Conservation (phyloP, 331 rosid species). For the Cucumis variabilis region DNA sequence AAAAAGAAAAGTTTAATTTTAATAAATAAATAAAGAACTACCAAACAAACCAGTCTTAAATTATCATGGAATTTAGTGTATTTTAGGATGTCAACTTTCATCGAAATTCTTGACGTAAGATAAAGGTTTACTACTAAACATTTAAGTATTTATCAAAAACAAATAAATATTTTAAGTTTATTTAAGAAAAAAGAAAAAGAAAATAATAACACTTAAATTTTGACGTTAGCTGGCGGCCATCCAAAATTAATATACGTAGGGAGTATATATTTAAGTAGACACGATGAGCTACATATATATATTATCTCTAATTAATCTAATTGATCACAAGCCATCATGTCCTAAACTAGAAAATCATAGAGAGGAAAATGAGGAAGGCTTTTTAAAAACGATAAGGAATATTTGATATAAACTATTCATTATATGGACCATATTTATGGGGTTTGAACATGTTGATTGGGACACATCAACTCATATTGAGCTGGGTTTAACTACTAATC, state of each 20-base stretch:
- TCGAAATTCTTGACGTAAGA: neutral
- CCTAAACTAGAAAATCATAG: neutral
- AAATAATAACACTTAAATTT: too few species aligned
- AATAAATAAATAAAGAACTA: too few species aligned
- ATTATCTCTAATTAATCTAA: too few species aligned
- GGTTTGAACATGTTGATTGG: neutral
- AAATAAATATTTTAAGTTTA: too few species aligned
- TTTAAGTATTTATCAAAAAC: too few species aligned
- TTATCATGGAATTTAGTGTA: too few species aligned
- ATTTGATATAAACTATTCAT: neutral
- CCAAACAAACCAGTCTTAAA: too few species aligned
- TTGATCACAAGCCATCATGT: neutral
- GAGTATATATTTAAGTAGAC: neutral
- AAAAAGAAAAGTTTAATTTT: too few species aligned
- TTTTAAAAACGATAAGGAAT: neutral
- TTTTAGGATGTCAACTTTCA: neutral
- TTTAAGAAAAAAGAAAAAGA: too few species aligned
- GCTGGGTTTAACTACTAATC: neutral
- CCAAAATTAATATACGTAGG: neutral
- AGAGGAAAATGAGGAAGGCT: neutral
- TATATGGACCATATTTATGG: neutral
- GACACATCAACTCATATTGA: constrained; percentile 1
- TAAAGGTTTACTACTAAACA: neutral
- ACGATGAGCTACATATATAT: neutral
- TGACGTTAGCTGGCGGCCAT: neutral